Percentiles rank a stretch among this genome's conserved stretches.
Conservation (phyloP, 805 yeast species). For the Priceomyces fermenticarens region DNA sequence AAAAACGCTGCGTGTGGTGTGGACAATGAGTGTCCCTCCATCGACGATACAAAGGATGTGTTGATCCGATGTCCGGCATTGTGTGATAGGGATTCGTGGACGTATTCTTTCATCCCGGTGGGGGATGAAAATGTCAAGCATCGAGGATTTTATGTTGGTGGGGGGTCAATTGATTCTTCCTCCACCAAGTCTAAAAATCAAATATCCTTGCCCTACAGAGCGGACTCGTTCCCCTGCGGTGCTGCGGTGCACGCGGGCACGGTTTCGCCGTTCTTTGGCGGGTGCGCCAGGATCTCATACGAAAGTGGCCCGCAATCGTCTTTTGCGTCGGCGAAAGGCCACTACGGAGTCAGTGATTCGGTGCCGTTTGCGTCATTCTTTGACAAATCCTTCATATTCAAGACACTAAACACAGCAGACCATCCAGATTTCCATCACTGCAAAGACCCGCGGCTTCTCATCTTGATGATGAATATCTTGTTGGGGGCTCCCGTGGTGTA, state of each 20-base stretch:
- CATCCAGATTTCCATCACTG: slow-evolving; percentile 45
- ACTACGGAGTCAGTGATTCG: slow-evolving; percentile 50
- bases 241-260: slow-evolving; percentile 87
- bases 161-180: slow-evolving; percentile 41
- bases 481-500: slow-evolving; percentile 63
- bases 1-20: slow-evolving; percentile 75
- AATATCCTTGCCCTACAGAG: slow-evolving; percentile 69
- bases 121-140: slow-evolving; percentile 70
- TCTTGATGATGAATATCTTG: slow-evolving; percentile 56
- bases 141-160: slow-evolving; percentile 73
- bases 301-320: slow-evolving; percentile 45
- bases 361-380: slow-evolving; percentile 67
- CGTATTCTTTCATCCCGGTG: slow-evolving; percentile 70
- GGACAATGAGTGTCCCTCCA: slow-evolving; percentile 52
- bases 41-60: slow-evolving; percentile 41
- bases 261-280: slow-evolving; percentile 71
- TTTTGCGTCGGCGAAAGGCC: slow-evolving; percentile 51
- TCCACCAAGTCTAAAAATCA: slow-evolving; percentile 10
- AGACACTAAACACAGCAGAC: slow-evolving; percentile 22
- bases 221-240: slow-evolving; percentile 86
- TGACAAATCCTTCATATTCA: slow-evolving; percentile 69
- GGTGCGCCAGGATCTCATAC: slow-evolving; percentile 65
- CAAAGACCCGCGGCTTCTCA: slow-evolving; percentile 61
- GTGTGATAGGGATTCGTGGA: slow-evolving; percentile 75
- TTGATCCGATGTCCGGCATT: slow-evolving; percentile 81